Evolutionary conservation across 148 eudicot species (phyloP), one percentile per base, ranked within the genome.

Genomic region (Cornus florida): DNA sequence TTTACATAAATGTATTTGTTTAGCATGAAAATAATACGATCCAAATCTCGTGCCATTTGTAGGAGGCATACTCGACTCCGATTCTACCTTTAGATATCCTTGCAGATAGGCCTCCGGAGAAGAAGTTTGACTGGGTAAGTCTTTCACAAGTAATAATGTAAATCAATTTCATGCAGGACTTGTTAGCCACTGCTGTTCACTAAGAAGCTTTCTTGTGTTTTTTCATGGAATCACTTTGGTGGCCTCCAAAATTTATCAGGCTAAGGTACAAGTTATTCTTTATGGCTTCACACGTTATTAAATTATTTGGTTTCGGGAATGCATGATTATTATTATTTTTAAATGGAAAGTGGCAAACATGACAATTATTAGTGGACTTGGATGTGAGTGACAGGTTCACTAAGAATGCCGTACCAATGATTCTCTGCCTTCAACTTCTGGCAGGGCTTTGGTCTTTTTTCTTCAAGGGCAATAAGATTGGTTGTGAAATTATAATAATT

Each of bases 51-150:
- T 23, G 14, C 20, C 28, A 48, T 72, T 11, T 84, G 48, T 65
- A 92, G 98, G 95, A 91, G 81, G 92, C 98, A 43, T 94, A 81
- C 85, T 90, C 98, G 57, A 91, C 98, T 75, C 94, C 97, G 2
- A 84, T 94, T 48, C 78, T 91, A 65, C 98, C 97, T 31, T 81
- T 94, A 76, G 94, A 92, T 56, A 70, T 94, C 81, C 95, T 94
- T 65, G 91, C 92, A 43, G 98, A 94, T 86, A 90, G 86, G 80
- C 84, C 92, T 74, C 89, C 91, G 43, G 95, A 90, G 89, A 84
- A 87, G 79, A 89, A 89, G 83, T 82, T 92, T 82, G 91, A 92
- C 24, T 86, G 84, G 88, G 98, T 92, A 85, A 90, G 89, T 82
- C 56, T 82, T 48, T 38, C 41, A 6, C 8, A 43, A 41, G 48